Conservation (phyloP, 2,329 filamentous ascomycete genomes). For the Chaetomiaceae sp. region DNA sequence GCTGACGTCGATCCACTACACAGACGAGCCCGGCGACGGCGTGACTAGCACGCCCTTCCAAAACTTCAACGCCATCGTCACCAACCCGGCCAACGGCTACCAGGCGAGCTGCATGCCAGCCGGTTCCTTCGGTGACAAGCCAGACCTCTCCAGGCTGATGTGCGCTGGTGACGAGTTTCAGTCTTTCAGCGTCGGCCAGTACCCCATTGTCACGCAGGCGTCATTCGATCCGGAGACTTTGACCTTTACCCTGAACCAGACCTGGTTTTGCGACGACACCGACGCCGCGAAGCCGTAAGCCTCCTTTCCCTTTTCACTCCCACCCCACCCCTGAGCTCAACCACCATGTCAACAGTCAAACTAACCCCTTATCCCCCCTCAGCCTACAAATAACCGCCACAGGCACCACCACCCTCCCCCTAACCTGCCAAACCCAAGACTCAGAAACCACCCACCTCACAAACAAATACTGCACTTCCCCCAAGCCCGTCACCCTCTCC, state of each 20-base stretch:
- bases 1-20: constrained; percentile 20
- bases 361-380: neutral
- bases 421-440: no score
- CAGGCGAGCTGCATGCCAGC: constrained; percentile 23
- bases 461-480: constrained; percentile 13
- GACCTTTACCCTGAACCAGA: constrained; percentile 24
- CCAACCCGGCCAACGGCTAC: constrained; percentile 25
- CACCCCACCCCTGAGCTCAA: no score
- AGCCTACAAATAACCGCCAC: constrained; percentile 22
- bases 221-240: constrained; percentile 20
- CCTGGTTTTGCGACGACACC: constrained; percentile 27
- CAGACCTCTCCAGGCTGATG: constrained; percentile 8
- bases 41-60: constrained; percentile 4
- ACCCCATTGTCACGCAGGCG: constrained; percentile 20
- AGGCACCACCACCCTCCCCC: constrained; percentile 5
- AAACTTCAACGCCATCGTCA: constrained; percentile 23
- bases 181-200: constrained; percentile 13
- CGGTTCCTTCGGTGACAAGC: constrained; percentile 11
- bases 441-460: neutral
- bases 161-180: constrained; percentile 20
- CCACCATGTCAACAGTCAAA: no score
- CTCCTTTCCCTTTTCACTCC: neutral
- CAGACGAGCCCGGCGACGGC: constrained; percentile 22
- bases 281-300: constrained; percentile 25
- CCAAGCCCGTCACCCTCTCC: constrained; percentile 6